Base-by-base conservation (phyloP, 2,329 filamentous ascomycete species). In the Fusarium piperis region DNA sequence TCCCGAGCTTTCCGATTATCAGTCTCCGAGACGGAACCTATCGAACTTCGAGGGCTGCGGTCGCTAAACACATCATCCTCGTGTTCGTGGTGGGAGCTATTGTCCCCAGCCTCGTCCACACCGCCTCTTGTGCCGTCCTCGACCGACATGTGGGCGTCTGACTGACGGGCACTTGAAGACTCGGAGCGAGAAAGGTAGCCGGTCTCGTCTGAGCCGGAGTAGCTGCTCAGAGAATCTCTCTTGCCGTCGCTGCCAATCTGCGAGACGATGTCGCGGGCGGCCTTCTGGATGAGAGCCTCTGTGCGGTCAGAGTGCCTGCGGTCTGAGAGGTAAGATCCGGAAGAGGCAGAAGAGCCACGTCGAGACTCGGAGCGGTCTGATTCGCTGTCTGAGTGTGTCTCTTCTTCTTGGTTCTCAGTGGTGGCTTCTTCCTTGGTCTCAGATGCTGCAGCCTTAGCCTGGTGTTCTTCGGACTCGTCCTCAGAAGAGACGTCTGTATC, bases 51-150 rank as follows among this genome's bases (percentile, higher is more conserved):
- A 2, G 84, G 85, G 77, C 85, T 91, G 79, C 83, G 84, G 71
- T 87, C 86, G 78, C 87, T 90, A 75, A 90, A 90, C 18, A 90
- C 85, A 57, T 89, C 87, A 72, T 89, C 86, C 23, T 88, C 86
- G 46, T 82, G 81, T 32, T 85, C 85, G 65, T 87, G 83, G 59
- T 86, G 86, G 1, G 85, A 88, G 77, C 85, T 86, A 75, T 81
- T 85, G 52, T 87, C 83, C 9, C 79, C 82, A 3, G 64, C 78
- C 15, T 79, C 78, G 1, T 78, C 77, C n/a, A 59, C 64, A 55
- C 59, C 70, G 62, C 70, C 67, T 32, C 64, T 55, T 10, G 64
- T 68, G n/a, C 64, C 66, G 30, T 74, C 62, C 35, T 69, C 72
- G 16, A 69, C 67, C n/a, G 75, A 75, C 67, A 74, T 72, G 23